These are phyloP conservation scores for Corymbia calophylla DNA, from an alignment of 441 rosid genomes.

Conservation along the genomic window DNA sequence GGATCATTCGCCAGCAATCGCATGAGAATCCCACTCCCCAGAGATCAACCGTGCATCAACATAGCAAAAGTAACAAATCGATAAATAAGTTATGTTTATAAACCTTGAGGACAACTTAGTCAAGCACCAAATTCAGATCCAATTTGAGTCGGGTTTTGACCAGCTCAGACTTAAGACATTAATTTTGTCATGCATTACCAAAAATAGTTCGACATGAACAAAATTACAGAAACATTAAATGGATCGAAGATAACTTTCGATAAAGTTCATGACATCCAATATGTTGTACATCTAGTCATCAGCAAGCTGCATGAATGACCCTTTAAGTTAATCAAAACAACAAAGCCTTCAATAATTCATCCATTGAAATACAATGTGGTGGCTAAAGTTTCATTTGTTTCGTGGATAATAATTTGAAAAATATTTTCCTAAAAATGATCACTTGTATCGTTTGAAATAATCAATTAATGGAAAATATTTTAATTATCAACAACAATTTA, in stretches of 20 bases:
- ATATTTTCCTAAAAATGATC: too few relatives aligned
- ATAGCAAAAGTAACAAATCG: background rate
- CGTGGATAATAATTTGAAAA: too few relatives aligned
- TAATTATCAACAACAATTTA: too few relatives aligned
- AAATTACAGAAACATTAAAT: background rate
- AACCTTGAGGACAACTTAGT: background rate
- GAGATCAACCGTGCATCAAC: background rate
- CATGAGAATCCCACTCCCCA: background rate
- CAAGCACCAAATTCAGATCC: background rate
- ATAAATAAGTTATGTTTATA: background rate
- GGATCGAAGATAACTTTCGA: background rate
- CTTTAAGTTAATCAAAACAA: background rate
- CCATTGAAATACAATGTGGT: background rate
- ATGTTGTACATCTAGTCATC: background rate
- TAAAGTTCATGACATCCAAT: background rate
- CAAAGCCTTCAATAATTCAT: background rate
- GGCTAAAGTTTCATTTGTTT: background rate
- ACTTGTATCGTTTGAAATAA: too few relatives aligned
- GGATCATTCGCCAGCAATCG: background rate
- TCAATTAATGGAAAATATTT: too few relatives aligned
- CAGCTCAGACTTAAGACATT: background rate
- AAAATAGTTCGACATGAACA: background rate
- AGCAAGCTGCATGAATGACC: background rate
- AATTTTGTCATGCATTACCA: background rate
- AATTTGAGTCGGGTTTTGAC: background rate